Evolutionary conservation across 2,329 filamentous ascomycete species (phyloP), one percentile per base, ranked within the genome.

Genomic region (Aquanectria penicillioides): DNA sequence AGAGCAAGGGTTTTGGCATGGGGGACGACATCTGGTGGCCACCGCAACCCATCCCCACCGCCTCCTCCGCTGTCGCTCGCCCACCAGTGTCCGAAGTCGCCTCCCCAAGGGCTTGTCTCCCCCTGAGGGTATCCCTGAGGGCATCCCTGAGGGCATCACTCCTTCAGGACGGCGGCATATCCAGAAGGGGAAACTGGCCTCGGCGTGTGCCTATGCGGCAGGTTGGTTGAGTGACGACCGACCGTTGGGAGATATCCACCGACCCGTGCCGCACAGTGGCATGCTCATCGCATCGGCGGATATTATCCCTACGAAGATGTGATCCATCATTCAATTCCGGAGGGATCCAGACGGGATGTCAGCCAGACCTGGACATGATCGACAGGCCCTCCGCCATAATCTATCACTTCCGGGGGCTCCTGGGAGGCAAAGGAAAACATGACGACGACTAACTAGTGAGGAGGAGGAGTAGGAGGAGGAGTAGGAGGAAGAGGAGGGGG

Each of bases 131-230:
- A n/a, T n/a, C 47, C 44, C 37, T 37, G 40, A 46, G 44, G 34
- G 28, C 26, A 51, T 51, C 47, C 40, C 47, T 52, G 55, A 15
- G 40, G 44, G 34, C 47, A 52, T 57, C 54, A 47, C 40, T 52
- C 55, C 48, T 52, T 36, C 55, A 52, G 28, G 40, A 40, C 55
- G 47, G 47, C 49, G 47, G 47, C 55, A 57, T 57, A 44, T 52
- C 55, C 47, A 46, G 38, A 52, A 57, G 8, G 20, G 55, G 55
- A 46, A 38, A 40, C 29, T 29, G 28, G 40, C 48, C 33, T 51
- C 47, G 55, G 47, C 48, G 55, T 22, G 37, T 22, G 31, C 31
- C 47, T 31, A 46, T 52, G 34, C 40, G 40, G 55, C 38, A 33
- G n/a, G 37, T 23, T 40, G 48, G 48, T 52, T 52, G 48, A 51